Conservation (phyloP, 2,329 filamentous ascomycete genomes). For the Alternaria sp. region DNA sequence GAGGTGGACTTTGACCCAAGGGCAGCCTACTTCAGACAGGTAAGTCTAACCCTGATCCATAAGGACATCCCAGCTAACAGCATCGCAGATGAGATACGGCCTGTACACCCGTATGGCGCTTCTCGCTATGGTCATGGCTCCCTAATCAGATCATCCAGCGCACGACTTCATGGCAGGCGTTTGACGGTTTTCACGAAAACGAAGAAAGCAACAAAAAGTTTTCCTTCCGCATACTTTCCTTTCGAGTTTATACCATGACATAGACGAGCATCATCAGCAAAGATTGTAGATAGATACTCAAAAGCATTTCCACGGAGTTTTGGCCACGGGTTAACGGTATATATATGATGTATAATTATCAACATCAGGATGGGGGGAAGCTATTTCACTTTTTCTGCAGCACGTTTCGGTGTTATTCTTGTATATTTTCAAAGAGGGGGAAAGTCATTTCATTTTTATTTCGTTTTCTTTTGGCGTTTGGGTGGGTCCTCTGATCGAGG, state of each 20-base stretch:
- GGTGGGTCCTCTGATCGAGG: conserved; percentile 8
- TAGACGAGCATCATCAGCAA: conserved; percentile 5
- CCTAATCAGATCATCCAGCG: conserved; percentile 36
- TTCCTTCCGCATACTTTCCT: conserved; percentile 3
- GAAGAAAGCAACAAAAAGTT: conserved; percentile 16
- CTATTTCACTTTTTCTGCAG: conserved; percentile 47
- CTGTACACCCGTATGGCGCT: conserved; percentile 98
- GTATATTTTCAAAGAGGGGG: neutral
- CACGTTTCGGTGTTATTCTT: conserved; percentile 10
- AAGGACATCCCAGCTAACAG: conserved; percentile 53
- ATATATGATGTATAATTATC: conserved; percentile 33
- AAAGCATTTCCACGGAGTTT: conserved; percentile 21
- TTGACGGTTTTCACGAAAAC: conserved; percentile 24
- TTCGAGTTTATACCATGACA: conserved; percentile 17
- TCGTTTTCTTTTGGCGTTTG: conserved; percentile 14
- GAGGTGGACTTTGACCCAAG: conserved; percentile 98
- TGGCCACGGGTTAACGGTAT: conserved; percentile 2
- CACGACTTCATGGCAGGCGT: conserved; percentile 17
- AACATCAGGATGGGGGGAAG: conserved; percentile 38
- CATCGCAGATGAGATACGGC: conserved; percentile 88
- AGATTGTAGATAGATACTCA: conserved; percentile 18
- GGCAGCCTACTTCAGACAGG: conserved; percentile 98
- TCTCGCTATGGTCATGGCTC: conserved; percentile 88
- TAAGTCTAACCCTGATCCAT: conserved; percentile 60
- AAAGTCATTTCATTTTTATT: conserved; percentile 21